These are phyloP conservation scores for Penicillium manginii DNA, from an alignment of 495 filamentous ascomycete genomes.

Conservation along the genomic window DNA sequence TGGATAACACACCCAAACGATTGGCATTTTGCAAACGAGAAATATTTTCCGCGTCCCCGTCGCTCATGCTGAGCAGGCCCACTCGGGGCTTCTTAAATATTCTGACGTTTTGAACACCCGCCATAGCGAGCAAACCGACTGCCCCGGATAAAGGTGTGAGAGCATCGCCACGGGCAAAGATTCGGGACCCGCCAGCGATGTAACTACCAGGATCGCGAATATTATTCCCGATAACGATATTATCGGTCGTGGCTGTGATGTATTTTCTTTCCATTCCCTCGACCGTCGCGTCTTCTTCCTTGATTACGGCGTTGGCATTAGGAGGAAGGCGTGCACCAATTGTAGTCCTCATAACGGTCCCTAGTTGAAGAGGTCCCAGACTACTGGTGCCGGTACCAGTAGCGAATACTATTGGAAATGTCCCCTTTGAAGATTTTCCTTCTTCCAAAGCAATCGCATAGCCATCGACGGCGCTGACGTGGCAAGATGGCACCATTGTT, in stretches of 20 bases:
- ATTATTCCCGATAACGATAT: slow-evolving; percentile 78
- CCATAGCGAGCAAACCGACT: slow-evolving; percentile 86
- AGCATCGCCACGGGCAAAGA: slow-evolving; percentile 75
- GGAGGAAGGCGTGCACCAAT: slow-evolving; percentile 91
- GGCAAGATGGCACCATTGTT: slow-evolving; percentile 86
- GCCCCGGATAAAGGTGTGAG: slow-evolving; percentile 87
- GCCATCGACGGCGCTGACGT: slow-evolving; percentile 95
- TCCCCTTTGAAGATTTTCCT: slow-evolving; percentile 63
- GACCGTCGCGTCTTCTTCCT: slow-evolving; percentile 92
- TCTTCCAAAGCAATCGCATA: slow-evolving; percentile 71
- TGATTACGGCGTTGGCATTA: slow-evolving; percentile 88
- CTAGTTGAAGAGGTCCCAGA: slow-evolving; percentile 63
- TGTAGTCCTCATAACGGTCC: slow-evolving; percentile 85
- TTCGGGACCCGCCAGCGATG: slow-evolving; percentile 64
- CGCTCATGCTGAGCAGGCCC: slow-evolving; percentile 90
- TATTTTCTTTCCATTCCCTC: slow-evolving; percentile 78
- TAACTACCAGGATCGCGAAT: slow-evolving; percentile 94
- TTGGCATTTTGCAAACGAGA: slow-evolving; percentile 92
- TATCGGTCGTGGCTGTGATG: slow-evolving; percentile 78
- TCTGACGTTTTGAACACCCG: slow-evolving; percentile 71
- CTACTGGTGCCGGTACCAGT: slow-evolving; percentile 78
- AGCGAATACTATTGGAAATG: slow-evolving; percentile 81
- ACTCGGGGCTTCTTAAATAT: slow-evolving; percentile 78
- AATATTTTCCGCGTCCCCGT: slow-evolving; percentile 84
- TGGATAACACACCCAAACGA: slow-evolving; percentile 79